Evolutionary conservation across 768 basidiomycete species (phyloP), one percentile per base, ranked within the genome.

Genomic region (Tulasnella calospora): DNA sequence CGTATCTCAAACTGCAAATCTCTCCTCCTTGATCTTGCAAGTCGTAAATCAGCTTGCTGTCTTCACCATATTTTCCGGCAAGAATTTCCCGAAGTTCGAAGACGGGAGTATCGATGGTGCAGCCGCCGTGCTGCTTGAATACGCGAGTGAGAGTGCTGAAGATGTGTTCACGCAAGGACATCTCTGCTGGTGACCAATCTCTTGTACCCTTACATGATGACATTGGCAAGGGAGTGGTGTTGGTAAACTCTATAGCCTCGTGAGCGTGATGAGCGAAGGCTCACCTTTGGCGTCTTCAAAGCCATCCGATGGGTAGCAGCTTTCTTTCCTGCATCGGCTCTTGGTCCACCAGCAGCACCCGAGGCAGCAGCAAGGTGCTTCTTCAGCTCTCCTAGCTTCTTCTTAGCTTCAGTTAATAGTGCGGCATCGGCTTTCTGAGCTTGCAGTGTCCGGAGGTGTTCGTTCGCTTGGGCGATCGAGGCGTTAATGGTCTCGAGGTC

Each of bases 1-100:
- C 97, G 82, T 99, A 99, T 76, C 98, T 87, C 81, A 99, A 85
- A 15, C 95, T 94, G 74, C 98, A 91, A 82, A 99, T 90, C 84
- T 99, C 98, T 8, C 98, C 98, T 3, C 98, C 97, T 82, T 99
- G 97, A 84, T 99, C 98, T 88, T 92, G 91, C 72, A 99, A 88
- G 84, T 99, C 98, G 83, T 98, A 99, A 79, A 99, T 99, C 81
- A 99, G 90, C 84, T 99, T 99, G 51, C 91, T 89, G 83, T 99
- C 98, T 84, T 99, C 98, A 74, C 98, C 98, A 81, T 99, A 98
- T 85, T 99, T 99, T 79, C 95, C 97, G 0, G 96, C 90, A 61
- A 99, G 86, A 78, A 99, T 91, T 83, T 99, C 98, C 84, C 96
- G 96, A 79, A 97, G 91, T 85, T 99, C 98, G 82, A 99, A 99